These are phyloP conservation scores for Talaromyces stipitatus DNA, from an alignment of 495 filamentous ascomycete genomes.

Conservation along the genomic window DNA sequence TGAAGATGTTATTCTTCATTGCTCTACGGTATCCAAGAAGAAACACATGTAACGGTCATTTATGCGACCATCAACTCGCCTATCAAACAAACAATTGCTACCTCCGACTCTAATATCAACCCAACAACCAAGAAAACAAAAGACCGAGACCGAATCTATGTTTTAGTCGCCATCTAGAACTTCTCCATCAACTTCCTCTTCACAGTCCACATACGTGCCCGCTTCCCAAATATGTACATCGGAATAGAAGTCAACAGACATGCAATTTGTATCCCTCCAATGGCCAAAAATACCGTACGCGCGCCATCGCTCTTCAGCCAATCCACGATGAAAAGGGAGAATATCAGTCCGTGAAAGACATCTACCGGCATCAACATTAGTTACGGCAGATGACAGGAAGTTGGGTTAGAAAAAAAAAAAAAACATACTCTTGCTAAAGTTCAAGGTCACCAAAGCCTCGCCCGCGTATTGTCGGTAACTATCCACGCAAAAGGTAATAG, in stretches of 20 bases:
- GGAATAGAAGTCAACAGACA: constrained; percentile 71
- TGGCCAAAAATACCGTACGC: constrained; percentile 68
- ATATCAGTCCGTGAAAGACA: constrained; percentile 81
- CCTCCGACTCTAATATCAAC: too few relatives aligned
- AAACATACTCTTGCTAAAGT: constrained; percentile 74
- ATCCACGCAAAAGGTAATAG: constrained; percentile 92
- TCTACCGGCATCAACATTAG: constrained; percentile 33
- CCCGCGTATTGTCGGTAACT: constrained; percentile 91
- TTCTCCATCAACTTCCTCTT: constrained; percentile 83
- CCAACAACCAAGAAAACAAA: not conserved
- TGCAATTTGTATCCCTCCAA: constrained; percentile 82
- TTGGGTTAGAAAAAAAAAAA: too few relatives aligned
- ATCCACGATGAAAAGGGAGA: constrained; percentile 82
- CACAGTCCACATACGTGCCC: constrained; percentile 94
- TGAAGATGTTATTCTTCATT: too few relatives aligned
- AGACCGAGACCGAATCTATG: not conserved
- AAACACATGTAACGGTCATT: too few relatives aligned
- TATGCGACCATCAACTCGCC: too few relatives aligned
- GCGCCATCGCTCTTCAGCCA: constrained; percentile 74
- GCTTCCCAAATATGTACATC: constrained; percentile 94
- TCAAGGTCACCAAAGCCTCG: constrained; percentile 89
- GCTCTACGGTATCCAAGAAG: too few relatives aligned
- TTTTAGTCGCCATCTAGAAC: constrained; percentile 40
- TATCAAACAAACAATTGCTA: too few relatives aligned
- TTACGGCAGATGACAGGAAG: constrained; percentile 3